phyloP scores from a whole-genome alignment of 495 filamentous ascomycete species.

The Cercophora samala region DNA sequence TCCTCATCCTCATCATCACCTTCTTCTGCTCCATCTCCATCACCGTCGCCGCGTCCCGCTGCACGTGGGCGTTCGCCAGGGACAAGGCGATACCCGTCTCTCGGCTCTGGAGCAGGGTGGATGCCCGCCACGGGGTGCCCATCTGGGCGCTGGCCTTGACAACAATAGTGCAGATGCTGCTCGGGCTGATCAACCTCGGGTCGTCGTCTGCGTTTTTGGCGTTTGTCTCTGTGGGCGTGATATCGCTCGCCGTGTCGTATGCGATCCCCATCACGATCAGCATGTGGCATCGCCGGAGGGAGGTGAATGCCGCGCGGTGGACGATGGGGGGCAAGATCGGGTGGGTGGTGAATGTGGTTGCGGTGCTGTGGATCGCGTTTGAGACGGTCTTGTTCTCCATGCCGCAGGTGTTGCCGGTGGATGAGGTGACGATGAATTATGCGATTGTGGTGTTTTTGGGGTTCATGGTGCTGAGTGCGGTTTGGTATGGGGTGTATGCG shows the following conservation, averaged over 20 bases:
- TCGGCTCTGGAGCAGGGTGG: slow-evolving; percentile 58
- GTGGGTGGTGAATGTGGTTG: slow-evolving; percentile 51
- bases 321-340: slow-evolving; percentile 51
- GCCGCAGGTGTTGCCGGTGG: slow-evolving; percentile 54
- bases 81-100: slow-evolving; percentile 68
- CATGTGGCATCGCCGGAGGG: slow-evolving; percentile 35
- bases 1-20: slow-evolving; percentile 67
- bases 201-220: slow-evolving; percentile 60
- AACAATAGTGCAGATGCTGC: slow-evolving; percentile 53
- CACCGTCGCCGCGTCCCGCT: slow-evolving; percentile 56
- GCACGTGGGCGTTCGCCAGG: slow-evolving; percentile 60
- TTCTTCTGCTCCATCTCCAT: slow-evolving; percentile 59
- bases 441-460: slow-evolving; percentile 57
- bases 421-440: slow-evolving; percentile 56
- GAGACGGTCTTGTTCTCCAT: slow-evolving; percentile 61
- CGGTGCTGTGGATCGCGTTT: slow-evolving; percentile 53
- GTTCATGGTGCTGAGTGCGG: slow-evolving; percentile 51
- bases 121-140: slow-evolving; percentile 48
- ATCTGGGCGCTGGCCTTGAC: slow-evolving; percentile 57
- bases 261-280: slow-evolving; percentile 56
- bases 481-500: slow-evolving; percentile 68
- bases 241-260: slow-evolving; percentile 63
- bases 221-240: slow-evolving; percentile 61
- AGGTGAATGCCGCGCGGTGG: slow-evolving; percentile 51
- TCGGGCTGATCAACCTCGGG: slow-evolving; percentile 59